phyloP scores from a whole-genome alignment of 352 stramenopile species.

The Phytophthora nicotianae region DNA sequence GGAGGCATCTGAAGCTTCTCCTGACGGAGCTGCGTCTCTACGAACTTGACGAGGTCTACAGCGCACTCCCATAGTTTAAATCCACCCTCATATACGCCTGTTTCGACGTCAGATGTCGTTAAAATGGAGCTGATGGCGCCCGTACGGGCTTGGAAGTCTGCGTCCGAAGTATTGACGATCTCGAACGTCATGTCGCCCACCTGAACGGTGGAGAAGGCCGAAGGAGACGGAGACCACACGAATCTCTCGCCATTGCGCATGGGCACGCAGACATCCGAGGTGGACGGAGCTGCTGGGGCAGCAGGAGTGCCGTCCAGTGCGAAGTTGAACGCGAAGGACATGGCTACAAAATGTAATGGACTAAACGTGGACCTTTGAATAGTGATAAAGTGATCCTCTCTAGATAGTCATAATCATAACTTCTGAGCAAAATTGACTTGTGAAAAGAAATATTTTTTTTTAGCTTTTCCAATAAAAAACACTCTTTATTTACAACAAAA shows the following conservation, averaged over 20 bases:
- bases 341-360: slow-evolving; percentile 11
- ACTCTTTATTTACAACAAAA: too few relatives aligned
- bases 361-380: not conserved
- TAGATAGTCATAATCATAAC: too few relatives aligned
- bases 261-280: slow-evolving; percentile 11
- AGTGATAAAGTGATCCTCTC: not conserved
- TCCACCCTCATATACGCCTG: slow-evolving; percentile 84
- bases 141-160: slow-evolving; percentile 53
- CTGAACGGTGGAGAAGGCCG: slow-evolving; percentile 26
- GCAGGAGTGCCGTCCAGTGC: slow-evolving; percentile 26
- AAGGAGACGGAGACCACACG: slow-evolving; percentile 27
- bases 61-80: slow-evolving; percentile 90
- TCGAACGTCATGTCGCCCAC: slow-evolving; percentile 52
- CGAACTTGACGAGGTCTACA: slow-evolving; percentile 69
- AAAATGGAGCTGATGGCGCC: slow-evolving; percentile 71
- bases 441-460: too few relatives aligned
- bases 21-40: slow-evolving; percentile 38
- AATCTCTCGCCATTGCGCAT: slow-evolving; percentile 65
- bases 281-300: not conserved
- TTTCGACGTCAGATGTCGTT: slow-evolving; percentile 75
- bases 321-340: slow-evolving; percentile 78
- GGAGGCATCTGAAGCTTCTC: slow-evolving; percentile 26
- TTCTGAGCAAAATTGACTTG: too few relatives aligned
- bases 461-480: too few relatives aligned
- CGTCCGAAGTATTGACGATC: slow-evolving; percentile 66